phyloP scores from a whole-genome alignment of 2,329 filamentous ascomycete species.

The Trichophyton benhamiae region DNA sequence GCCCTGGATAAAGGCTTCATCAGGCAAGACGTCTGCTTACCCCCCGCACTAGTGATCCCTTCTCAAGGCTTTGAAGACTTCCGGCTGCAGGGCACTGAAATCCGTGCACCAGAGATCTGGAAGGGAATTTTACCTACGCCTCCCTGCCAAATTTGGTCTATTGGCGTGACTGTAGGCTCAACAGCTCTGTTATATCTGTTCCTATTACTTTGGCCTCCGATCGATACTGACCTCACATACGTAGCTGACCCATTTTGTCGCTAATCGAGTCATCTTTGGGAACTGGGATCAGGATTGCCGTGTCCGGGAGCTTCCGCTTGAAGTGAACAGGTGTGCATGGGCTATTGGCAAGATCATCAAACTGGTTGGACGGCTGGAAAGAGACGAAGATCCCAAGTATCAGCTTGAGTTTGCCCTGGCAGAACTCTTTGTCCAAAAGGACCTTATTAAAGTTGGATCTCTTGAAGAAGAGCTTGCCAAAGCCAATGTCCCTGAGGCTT shows the following conservation, averaged over 20 bases:
- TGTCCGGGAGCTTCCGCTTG: not conserved
- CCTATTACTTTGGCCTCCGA: too few species aligned
- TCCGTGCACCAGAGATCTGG: conserved; percentile 14
- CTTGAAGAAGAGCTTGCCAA: conserved; percentile 9
- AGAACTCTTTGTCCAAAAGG: conserved; percentile 6
- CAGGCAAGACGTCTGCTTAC: too few species aligned
- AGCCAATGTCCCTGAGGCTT: conserved; percentile 3
- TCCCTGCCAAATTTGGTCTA: conserved; percentile 12
- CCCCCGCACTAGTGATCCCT: conserved; percentile 5
- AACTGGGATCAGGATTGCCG: conserved; percentile 6
- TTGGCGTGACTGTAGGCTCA: conserved; percentile 9
- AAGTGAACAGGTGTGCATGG: conserved; percentile 11
- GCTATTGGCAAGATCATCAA: conserved; percentile 11
- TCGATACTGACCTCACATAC: not conserved
- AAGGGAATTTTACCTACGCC: conserved; percentile 6
- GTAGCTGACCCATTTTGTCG: conserved; percentile 10
- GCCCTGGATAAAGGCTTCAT: too few species aligned
- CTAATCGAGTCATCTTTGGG: conserved; percentile 7
- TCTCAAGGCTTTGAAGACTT: not conserved
- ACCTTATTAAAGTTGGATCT: conserved; percentile 7
- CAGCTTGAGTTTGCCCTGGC: conserved; percentile 9
- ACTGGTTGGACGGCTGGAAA: conserved; percentile 3
- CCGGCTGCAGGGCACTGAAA: conserved; percentile 7
- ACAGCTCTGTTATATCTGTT: too few species aligned
- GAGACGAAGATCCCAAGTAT: conserved; percentile 8